These are phyloP conservation scores for Escovopsis weberi DNA, from an alignment of 2,329 filamentous ascomycete genomes.

Conservation along the genomic window DNA sequence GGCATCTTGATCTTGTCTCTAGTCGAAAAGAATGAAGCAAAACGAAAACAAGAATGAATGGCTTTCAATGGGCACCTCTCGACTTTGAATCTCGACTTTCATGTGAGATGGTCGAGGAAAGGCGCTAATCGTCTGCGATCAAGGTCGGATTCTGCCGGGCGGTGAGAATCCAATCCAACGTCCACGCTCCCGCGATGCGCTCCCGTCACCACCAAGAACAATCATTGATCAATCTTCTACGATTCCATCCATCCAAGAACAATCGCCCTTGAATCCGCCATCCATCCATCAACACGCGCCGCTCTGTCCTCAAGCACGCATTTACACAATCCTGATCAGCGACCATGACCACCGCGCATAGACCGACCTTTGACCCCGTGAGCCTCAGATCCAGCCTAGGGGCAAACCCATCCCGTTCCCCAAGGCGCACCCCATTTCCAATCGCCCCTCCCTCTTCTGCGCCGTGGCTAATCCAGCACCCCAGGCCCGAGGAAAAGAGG, in stretches of 20 bases:
- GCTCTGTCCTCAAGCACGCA: too few relatives aligned
- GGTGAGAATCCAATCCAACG: slow-evolving; percentile 19
- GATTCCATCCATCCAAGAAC: neutral
- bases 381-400: slow-evolving; percentile 9
- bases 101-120: slow-evolving; percentile 2
- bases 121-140: too few relatives aligned
- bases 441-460: too few relatives aligned
- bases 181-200: slow-evolving; percentile 1
- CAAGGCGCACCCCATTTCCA: neutral
- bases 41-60: neutral
- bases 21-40: neutral
- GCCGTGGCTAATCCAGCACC: slow-evolving; percentile 7
- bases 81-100: slow-evolving; percentile 7
- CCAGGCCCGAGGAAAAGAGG: slow-evolving; percentile 86
- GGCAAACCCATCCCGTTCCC: neutral
- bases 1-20: slow-evolving; percentile 46
- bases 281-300: too few relatives aligned
- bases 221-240: neutral
- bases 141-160: slow-evolving; percentile 33
- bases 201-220: neutral
- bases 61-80: slow-evolving; percentile 2
- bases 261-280: neutral
- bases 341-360: slow-evolving; percentile 52
- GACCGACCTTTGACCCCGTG: slow-evolving; percentile 94
- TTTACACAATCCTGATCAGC: too few relatives aligned